Conservation (phyloP, 2,329 filamentous ascomycete genomes). For the Blastomyces percursus region DNA sequence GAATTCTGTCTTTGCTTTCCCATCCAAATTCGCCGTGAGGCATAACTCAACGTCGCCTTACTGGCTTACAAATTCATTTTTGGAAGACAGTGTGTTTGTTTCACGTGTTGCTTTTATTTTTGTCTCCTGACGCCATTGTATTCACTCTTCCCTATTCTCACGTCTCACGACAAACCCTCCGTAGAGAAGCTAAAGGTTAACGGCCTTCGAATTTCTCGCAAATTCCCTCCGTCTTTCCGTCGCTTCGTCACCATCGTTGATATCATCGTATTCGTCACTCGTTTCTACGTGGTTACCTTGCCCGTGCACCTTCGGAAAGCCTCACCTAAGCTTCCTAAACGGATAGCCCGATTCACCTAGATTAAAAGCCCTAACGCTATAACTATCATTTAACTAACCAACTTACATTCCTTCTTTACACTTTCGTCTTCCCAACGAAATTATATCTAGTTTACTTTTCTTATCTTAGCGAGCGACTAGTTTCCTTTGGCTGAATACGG, state of each 20-base stretch:
- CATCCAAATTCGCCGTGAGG: neutral
- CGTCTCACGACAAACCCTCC: neutral
- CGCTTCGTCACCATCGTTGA: neutral
- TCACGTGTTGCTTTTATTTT: neutral
- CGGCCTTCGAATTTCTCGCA: constrained; percentile 1
- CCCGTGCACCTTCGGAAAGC: neutral
- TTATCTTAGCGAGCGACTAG: constrained; percentile 6
- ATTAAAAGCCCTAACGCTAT: neutral
- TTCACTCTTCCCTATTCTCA: neutral
- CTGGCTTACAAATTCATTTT: neutral
- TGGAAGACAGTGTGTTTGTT: neutral
- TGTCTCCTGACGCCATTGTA: neutral
- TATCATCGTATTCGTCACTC: neutral
- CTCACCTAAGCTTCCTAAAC: constrained; percentile 1
- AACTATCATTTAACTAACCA: neutral
- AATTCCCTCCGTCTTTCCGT: neutral
- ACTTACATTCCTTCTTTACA: neutral
- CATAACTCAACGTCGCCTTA: neutral
- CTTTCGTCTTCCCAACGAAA: neutral
- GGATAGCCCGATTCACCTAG: neutral
- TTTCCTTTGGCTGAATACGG: constrained; percentile 1
- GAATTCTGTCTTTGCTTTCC: neutral
- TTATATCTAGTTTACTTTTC: neutral
- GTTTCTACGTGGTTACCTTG: neutral
- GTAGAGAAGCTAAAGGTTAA: neutral